phyloP scores from a whole-genome alignment of 2,329 filamentous ascomycete species.

The Incumbomyces delicatus region DNA sequence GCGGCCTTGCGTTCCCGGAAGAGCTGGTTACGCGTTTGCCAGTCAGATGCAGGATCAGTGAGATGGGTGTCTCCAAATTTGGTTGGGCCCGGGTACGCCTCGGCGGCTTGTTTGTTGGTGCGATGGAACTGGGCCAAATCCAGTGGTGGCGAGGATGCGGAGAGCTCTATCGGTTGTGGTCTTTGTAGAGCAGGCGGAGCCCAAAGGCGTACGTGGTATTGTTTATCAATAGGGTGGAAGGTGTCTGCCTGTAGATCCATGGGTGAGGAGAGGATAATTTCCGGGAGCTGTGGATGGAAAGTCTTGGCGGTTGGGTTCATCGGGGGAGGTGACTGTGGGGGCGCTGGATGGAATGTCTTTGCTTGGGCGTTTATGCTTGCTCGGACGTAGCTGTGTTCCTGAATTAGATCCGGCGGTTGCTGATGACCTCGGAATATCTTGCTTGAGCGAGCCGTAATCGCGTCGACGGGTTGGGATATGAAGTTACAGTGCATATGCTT shows the following conservation, averaged over 20 bases:
- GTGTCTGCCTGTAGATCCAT: background rate
- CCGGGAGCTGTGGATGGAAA: background rate
- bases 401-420: background rate
- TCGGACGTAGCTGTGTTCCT: background rate
- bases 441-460: too few species aligned
- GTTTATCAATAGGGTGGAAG: background rate
- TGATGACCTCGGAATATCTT: background rate
- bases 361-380: background rate
- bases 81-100: background rate
- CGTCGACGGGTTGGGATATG: too few species aligned
- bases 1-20: too few species aligned
- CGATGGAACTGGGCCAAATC: background rate
- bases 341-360: background rate
- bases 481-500: too few species aligned
- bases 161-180: too few species aligned
- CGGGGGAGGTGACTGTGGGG: background rate
- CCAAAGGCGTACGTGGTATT: background rate
- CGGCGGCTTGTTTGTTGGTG: background rate
- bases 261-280: too few species aligned
- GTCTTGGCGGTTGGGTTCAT: too few species aligned
- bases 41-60: too few species aligned
- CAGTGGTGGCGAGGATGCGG: background rate
- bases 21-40: too few species aligned
- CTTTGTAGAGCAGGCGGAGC: background rate
- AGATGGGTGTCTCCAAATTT: too few species aligned